These are phyloP conservation scores for Psilocybe subaeruginosa DNA, from an alignment of 768 basidiomycete species.

Conservation along the genomic window DNA sequence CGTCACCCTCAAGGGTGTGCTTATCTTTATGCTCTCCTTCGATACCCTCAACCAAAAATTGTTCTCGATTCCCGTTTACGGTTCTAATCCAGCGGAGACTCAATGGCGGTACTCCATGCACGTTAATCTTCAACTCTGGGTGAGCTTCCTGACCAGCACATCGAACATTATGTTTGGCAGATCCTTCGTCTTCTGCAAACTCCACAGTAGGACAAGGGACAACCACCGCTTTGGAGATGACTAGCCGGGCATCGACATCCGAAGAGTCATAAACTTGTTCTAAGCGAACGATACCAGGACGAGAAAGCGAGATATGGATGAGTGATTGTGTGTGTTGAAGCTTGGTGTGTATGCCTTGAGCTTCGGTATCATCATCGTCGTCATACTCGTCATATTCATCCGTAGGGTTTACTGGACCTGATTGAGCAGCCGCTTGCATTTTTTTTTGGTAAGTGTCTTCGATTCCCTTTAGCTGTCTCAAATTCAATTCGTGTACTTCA, in stretches of 20 bases:
- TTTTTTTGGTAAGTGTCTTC: constrained; percentile 60
- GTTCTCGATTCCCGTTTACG: constrained; percentile 65
- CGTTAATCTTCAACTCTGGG: constrained; percentile 61
- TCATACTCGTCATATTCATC: constrained; percentile 74
- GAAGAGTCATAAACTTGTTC: constrained; percentile 74
- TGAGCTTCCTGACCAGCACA: constrained; percentile 72
- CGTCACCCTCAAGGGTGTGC: constrained; percentile 5
- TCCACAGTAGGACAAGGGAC: constrained; percentile 83
- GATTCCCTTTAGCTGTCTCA: constrained; percentile 69
- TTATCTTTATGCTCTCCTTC: constrained; percentile 51
- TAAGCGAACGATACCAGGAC: constrained; percentile 76
- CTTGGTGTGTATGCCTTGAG: constrained; percentile 35
- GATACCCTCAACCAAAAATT: constrained; percentile 84
- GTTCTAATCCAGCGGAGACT: constrained; percentile 78
- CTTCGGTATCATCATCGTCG: constrained; percentile 60
- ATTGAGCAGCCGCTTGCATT: constrained; percentile 46
- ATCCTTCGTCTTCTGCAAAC: constrained; percentile 51
- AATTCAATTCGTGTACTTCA: constrained; percentile 57
- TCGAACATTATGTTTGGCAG: constrained; percentile 46
- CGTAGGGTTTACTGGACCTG: constrained; percentile 31
- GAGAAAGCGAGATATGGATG: constrained; percentile 69
- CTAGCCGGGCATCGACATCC: constrained; percentile 74
- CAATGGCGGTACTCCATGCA: constrained; percentile 76
- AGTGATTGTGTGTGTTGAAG: constrained; percentile 79
- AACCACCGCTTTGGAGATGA: constrained; percentile 65